phyloP scores from a whole-genome alignment of 192 early-diverging fungal genomes.

The Diversispora epigaea region DNA sequence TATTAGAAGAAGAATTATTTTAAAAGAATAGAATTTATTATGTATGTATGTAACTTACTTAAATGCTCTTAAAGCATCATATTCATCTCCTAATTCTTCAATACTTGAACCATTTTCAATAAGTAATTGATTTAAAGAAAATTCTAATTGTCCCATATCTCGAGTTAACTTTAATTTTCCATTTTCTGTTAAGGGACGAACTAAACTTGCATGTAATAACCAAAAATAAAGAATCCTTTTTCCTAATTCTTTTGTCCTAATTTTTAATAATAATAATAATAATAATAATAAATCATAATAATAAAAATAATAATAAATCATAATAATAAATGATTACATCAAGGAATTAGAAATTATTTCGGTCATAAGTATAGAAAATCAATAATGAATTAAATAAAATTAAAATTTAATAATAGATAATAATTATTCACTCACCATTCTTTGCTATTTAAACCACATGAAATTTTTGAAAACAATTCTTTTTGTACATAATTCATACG shows the following conservation, averaged over 20 bases:
- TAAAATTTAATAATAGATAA: no score
- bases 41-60: slow-evolving; percentile 35
- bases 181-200: slow-evolving; percentile 58
- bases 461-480: slow-evolving; percentile 53
- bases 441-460: slow-evolving; percentile 62
- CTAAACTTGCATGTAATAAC: slow-evolving; percentile 64
- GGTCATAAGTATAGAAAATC: no score
- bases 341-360: neutral
- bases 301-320: neutral
- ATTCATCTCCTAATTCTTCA: slow-evolving; percentile 58
- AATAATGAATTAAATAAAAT: no score
- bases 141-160: slow-evolving; percentile 76
- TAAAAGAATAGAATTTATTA: neutral
- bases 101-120: slow-evolving; percentile 55
- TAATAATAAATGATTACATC: neutral
- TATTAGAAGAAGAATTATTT: neutral
- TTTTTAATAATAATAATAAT: neutral
- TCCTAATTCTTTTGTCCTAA: slow-evolving; percentile 39
- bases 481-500: slow-evolving; percentile 60
- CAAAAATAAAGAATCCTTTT: slow-evolving; percentile 54
- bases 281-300: neutral
- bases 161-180: slow-evolving; percentile 66
- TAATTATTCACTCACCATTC: slow-evolving; percentile 47
- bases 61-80: slow-evolving; percentile 60
- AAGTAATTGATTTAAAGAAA: slow-evolving; percentile 62